Conservation (phyloP, 2,329 filamentous ascomycete species). For the Cladorrhinum sp. region DNA sequence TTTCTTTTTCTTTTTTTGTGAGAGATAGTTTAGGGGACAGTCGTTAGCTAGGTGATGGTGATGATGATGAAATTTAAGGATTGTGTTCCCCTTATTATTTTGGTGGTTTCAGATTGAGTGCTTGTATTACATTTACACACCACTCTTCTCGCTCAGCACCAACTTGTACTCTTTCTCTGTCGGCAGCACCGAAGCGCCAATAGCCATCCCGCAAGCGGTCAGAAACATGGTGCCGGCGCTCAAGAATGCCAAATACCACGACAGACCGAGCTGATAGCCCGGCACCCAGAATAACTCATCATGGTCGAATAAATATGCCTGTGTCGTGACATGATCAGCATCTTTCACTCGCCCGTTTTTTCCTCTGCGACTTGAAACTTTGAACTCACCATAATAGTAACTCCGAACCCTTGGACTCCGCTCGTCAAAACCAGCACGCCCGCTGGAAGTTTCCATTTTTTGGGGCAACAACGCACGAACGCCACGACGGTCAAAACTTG, state of each 20-base stretch:
- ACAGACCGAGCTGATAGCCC: slow-evolving; percentile 76
- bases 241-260: slow-evolving; percentile 68
- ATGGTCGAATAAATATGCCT: slow-evolving; percentile 82
- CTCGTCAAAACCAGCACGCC: background rate
- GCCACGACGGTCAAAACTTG: slow-evolving; percentile 78
- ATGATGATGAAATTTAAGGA: too few relatives aligned
- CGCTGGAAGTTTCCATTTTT: background rate
- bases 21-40: too few relatives aligned
- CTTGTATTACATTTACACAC: too few relatives aligned
- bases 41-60: too few relatives aligned
- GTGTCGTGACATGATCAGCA: slow-evolving; percentile 12
- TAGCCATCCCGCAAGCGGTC: slow-evolving; percentile 56
- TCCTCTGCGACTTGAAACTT: background rate
- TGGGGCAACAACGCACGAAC: slow-evolving; percentile 44
- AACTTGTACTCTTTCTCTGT: slow-evolving; percentile 55
- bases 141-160: background rate
- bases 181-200: slow-evolving; percentile 68
- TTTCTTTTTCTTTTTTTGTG: slow-evolving; percentile 19
- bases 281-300: slow-evolving; percentile 76
- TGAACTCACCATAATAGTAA: slow-evolving; percentile 74
- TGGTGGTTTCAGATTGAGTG: too few relatives aligned
- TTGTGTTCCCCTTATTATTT: too few relatives aligned
- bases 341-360: background rate
- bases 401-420: slow-evolving; percentile 39
- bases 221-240: slow-evolving; percentile 54